Conservation (phyloP, 1,284 basidiomycete genomes). For the Ceratobasidium sp. region DNA sequence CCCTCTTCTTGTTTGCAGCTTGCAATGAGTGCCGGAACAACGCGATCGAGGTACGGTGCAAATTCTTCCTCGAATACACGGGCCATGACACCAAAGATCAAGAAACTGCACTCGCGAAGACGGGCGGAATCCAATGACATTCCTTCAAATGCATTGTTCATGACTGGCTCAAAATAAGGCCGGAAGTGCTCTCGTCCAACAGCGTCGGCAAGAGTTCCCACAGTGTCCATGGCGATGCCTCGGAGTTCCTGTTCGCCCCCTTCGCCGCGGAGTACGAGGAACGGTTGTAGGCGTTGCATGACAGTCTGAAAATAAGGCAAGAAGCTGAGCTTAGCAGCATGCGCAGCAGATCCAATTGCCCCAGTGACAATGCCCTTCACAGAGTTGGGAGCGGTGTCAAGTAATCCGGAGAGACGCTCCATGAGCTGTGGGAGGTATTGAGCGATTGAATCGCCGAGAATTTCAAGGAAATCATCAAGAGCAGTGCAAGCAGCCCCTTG, state of each 20-base stretch:
- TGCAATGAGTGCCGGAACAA: conserved; percentile 87
- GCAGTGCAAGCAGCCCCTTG: conserved; percentile 95
- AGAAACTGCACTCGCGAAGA: conserved; percentile 95
- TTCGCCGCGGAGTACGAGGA: conserved; percentile 84
- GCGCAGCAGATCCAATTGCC: conserved; percentile 97
- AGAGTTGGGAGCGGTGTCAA: conserved; percentile 86
- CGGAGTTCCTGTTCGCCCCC: conserved; percentile 94
- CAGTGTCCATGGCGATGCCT: conserved; percentile 97
- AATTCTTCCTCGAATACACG: conserved; percentile 97
- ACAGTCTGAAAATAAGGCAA: conserved; percentile 95
- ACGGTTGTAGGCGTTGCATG: conserved; percentile 89
- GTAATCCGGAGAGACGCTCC: conserved; percentile 91
- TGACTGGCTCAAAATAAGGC: conserved; percentile 95
- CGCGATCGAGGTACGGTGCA: conserved; percentile 85
- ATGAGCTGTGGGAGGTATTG: conserved; percentile 96
- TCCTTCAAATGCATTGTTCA: conserved; percentile 95
- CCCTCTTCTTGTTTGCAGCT: conserved; percentile 90
- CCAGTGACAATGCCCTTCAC: conserved; percentile 98
- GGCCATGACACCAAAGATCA: conserved; percentile 99
- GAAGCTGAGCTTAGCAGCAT: conserved; percentile 95
- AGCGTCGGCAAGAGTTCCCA: conserved; percentile 98
- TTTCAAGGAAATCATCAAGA: conserved; percentile 96
- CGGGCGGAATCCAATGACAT: conserved; percentile 88
- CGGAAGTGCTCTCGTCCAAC: conserved; percentile 95
- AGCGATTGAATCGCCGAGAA: conserved; percentile 87